phyloP scores from a whole-genome alignment of 2,329 filamentous ascomycete species.

The Beauveria sp. region DNA sequence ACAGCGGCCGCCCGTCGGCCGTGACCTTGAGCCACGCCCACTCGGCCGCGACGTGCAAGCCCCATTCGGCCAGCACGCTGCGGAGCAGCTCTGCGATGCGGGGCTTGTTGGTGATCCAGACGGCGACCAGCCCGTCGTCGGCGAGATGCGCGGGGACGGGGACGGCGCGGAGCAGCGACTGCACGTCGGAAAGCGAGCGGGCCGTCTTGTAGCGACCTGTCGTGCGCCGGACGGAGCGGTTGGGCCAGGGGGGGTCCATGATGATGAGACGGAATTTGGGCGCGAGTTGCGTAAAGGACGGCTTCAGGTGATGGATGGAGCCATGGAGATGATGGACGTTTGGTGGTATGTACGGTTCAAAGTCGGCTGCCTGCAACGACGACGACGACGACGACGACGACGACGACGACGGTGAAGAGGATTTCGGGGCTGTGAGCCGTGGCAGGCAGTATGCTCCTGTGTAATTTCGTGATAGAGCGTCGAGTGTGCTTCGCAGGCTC shows the following conservation, averaged over 20 bases:
- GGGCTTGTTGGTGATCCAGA: constrained; percentile 74
- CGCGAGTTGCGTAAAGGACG: constrained; percentile 33
- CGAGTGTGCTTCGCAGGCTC: constrained; percentile 36
- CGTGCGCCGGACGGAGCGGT: constrained; percentile 61
- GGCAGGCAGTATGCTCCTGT: constrained; percentile 40
- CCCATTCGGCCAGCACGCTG: constrained; percentile 61
- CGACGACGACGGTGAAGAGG: not conserved
- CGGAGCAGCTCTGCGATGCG: constrained; percentile 47
- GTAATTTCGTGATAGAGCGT: constrained; percentile 19
- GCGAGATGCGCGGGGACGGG: constrained; percentile 50
- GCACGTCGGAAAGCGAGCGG: constrained; percentile 37
- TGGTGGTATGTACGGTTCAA: constrained; percentile 31
- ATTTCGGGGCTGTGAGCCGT: constrained; percentile 23
- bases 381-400: not conserved
- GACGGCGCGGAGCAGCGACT: constrained; percentile 42
- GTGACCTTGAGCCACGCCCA: constrained; percentile 79
- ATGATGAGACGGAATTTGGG: constrained; percentile 60
- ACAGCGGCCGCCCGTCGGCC: constrained; percentile 54
- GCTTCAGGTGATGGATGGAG: constrained; percentile 34
- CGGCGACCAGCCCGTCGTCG: constrained; percentile 50
- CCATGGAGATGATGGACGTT: constrained; percentile 40
- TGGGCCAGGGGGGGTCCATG: constrained; percentile 77
- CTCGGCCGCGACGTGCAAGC: constrained; percentile 56
- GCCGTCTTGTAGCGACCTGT: constrained; percentile 38
- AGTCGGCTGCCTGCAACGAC: not conserved